Evolutionary conservation across 768 basidiomycete genomes (phyloP).

Genomic region (Rhodotorula babjevae): DNA sequence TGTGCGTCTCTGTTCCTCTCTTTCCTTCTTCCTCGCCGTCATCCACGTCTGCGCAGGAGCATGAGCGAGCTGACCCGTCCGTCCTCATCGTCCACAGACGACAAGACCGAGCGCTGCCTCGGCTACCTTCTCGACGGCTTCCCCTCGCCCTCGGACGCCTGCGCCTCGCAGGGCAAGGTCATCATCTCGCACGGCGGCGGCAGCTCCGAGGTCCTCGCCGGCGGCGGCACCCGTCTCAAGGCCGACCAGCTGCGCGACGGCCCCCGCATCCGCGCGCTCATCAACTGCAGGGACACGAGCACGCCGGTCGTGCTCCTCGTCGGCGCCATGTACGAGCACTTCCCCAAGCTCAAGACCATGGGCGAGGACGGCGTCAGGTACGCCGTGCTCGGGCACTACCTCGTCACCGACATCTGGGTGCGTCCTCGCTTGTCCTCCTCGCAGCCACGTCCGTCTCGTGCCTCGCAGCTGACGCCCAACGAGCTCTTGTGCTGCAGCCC

Average conservation of each 20-base stretch:
- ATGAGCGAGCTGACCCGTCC: not conserved
- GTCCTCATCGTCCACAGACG: not conserved
- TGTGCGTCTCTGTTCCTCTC: not conserved
- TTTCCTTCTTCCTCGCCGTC: no score
- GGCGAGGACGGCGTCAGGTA: not conserved
- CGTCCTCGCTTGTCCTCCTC: not conserved
- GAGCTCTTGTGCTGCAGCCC: constrained; percentile 13
- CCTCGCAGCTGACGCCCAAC: no score
- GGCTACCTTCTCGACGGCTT: constrained; percentile 37
- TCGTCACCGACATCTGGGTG: constrained; percentile 28
- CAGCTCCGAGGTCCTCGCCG: not conserved
- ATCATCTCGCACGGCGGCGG: constrained; percentile 38
- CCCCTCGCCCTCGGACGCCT: constrained; percentile 11
- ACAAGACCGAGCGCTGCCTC: constrained; percentile 21
- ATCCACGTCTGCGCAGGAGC: no score
- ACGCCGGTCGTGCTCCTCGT: constrained; percentile 30
- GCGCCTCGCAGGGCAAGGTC: constrained; percentile 13
- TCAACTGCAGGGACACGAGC: constrained; percentile 19
- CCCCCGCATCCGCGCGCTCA: constrained; percentile 23
- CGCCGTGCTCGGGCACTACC: constrained; percentile 27
- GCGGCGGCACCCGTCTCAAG: constrained; percentile 11
- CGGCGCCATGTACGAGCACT: constrained; percentile 14
- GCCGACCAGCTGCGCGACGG: constrained; percentile 8
- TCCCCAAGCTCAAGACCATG: constrained; percentile 6
- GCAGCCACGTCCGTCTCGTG: no score